Conservation (phyloP, 352 stramenopile species). For the Globisporangium perplexum region DNA sequence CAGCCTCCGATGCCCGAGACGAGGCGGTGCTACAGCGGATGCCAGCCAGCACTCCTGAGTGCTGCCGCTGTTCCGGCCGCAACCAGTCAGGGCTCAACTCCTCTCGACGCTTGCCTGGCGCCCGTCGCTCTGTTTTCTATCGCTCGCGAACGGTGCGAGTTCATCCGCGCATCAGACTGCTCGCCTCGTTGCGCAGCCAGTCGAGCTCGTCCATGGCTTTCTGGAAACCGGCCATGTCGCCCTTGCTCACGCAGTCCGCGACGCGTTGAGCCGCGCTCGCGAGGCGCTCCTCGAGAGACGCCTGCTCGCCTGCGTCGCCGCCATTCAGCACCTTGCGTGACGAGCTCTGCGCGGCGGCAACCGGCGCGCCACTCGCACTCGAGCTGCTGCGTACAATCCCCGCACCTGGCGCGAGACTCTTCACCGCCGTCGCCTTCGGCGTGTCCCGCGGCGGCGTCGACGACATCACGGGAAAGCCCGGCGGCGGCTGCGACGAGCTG, state of each 20-base stretch:
- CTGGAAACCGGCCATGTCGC: conserved; percentile 80
- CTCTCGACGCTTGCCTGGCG: not conserved
- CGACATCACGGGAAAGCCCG: conserved; percentile 39
- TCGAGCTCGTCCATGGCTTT: conserved; percentile 78
- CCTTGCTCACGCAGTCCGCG: conserved; percentile 67
- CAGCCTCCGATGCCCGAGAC: too few relatives aligned
- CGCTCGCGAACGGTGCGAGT: not conserved
- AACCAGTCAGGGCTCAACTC: too few relatives aligned
- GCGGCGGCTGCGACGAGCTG: conserved; percentile 27
- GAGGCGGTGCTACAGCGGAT: not conserved
- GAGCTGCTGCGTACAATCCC: conserved; percentile 44
- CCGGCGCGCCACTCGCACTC: not conserved
- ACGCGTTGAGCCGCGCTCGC: conserved; percentile 59
- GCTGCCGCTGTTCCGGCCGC: not conserved
- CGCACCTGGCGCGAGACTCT: conserved; percentile 38
- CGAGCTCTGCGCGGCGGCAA: not conserved
- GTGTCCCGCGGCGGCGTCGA: conserved; percentile 35
- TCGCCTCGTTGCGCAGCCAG: conserved; percentile 72
- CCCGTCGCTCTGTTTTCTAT: conserved; percentile 1
- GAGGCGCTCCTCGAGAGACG: conserved; percentile 56
- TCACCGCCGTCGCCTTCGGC: conserved; percentile 42
- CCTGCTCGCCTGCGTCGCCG: not conserved
- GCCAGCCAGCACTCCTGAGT: too few relatives aligned
- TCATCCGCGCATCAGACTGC: conserved; percentile 66
- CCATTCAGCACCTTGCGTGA: not conserved